These are phyloP conservation scores for Kazachstania sp. DNA, from an alignment of 1,139 yeast genomes.

Conservation along the genomic window DNA sequence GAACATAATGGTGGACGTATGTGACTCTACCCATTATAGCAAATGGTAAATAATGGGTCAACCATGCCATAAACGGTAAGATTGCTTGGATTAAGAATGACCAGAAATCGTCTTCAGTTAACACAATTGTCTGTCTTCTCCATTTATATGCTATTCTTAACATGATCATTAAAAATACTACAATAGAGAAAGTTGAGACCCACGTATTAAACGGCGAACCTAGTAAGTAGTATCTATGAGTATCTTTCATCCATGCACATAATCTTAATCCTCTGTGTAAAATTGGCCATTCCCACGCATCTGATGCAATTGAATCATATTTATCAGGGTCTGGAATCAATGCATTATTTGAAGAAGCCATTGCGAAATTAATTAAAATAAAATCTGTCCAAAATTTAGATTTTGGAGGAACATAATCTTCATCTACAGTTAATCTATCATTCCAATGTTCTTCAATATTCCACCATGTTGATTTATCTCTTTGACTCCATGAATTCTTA, in stretches of 20 bases:
- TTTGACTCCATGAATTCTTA: constrained; percentile 40
- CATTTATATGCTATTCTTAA: constrained; percentile 43
- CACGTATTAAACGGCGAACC: constrained; percentile 64
- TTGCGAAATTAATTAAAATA: constrained; percentile 58
- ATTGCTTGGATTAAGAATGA: constrained; percentile 44
- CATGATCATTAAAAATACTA: constrained; percentile 31
- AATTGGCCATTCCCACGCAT: constrained; percentile 82
- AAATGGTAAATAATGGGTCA: constrained; percentile 63
- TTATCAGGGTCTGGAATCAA: constrained; percentile 66
- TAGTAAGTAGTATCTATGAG: constrained; percentile 48
- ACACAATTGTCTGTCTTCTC: constrained; percentile 47
- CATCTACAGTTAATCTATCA: constrained; percentile 35
- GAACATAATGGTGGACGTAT: constrained; percentile 73
- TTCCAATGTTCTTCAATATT: constrained; percentile 63
- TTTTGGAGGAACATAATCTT: constrained; percentile 50
- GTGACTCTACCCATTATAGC: constrained; percentile 77
- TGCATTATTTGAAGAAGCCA: constrained; percentile 75
- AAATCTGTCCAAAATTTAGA: constrained; percentile 67
- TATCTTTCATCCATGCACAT: constrained; percentile 51
- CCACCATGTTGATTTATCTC: constrained; percentile 74
- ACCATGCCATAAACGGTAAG: constrained; percentile 62
- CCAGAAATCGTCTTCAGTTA: constrained; percentile 29
- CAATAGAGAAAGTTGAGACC: constrained; percentile 40
- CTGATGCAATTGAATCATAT: constrained; percentile 53
- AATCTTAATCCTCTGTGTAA: constrained; percentile 55